Evolutionary conservation across 1,284 basidiomycete species (phyloP), one percentile per base, ranked within the genome.

Genomic region (Ganoderma lucidum): DNA sequence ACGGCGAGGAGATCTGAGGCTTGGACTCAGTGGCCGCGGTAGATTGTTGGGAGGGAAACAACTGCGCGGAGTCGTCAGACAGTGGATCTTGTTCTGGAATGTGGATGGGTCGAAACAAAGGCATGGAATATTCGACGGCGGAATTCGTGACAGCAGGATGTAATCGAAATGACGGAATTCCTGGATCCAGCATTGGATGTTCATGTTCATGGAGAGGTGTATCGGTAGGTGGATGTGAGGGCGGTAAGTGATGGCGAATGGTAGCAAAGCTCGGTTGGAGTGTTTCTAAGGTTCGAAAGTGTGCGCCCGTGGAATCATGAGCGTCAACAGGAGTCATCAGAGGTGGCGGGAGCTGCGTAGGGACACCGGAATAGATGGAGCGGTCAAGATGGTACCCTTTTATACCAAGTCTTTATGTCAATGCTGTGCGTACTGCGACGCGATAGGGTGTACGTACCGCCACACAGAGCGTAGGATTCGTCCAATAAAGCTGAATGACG

Each of bases 401-500:
- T 81, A 81, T 77, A 79, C 77, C 80, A 82, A 82, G 69, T 78
- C 73, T 73, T 71, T 79, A 81, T 77, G 74, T 78, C 78, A 80
- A 81, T 79, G 79, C 78, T 72, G 73, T 70, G 71, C 58, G 67
- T 62, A 70, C 69, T 61, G 70, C 48, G 67, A 71, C 53, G 66
- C 75, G 74, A 73, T 73, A 73, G 69, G 68, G 68, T 67, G 75
- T 61, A 78, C 81, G 72, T 76, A 82, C 82, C 77, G 69, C 79
- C 77, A 71, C 83, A 81, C 75, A 83, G 80, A 70, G 70, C 66
- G 78, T 86, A 88, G 51, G 84, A 80, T 51, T 83, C 79, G 73
- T 84, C 85, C 80, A 80, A 89, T 69, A 87, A 85, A 75, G 91
- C 90, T 3, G 91, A 92, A 76, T 90, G 90, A 37, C 91, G 79